Evolutionary conservation across 106 monocot genomes (phyloP), one percentile per base, ranked within the genome.

Genomic region (Acorus calamus): DNA sequence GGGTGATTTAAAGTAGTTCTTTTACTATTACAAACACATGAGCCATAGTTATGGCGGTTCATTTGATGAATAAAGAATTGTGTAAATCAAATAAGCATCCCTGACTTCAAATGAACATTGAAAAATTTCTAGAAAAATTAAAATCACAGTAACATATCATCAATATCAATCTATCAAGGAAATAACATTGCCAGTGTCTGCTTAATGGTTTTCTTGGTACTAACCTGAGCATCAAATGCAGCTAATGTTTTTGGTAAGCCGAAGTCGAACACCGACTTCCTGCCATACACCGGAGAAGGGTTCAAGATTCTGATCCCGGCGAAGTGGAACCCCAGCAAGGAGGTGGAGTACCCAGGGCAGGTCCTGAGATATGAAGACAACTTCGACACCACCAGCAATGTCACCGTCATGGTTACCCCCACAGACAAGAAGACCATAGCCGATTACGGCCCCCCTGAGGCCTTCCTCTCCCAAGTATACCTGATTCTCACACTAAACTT

Each of bases 261-360:
- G 53, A 96, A 96, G 84, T 78, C 69, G 49, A 79, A 89, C 86
- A 96, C 90, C 0, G 94, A 90, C 45, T 90, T 82, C 78, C 11
- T 78, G 50, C 55, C 79, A 9, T 80, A 82, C 73, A 74, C 8
- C 4, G 81, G 84, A 4, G 52, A 85, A 0, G 94, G 90, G 9
- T 96, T 90, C 74, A 90, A 87, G 82, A 47, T 90, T 12, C 14
- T 61, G 70, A 74, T 90, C 9, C 90, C 94, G 48, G 4, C 94
- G 3, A 96, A 96, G 69, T 96, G 94, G 94, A 96, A 85, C 80
- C 79, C 79, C 4, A 96, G 94, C 94, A 90, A 80, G 49, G 94
- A 96, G 78, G 60, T 62, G 9, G 94, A 96, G 76, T 90, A 46
- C 74, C 87, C 94, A 0, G 94, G 94, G 3, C 89, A 90, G 74